A percentile compares a stretch with the other conserved stretches of the same genome.
Evolutionary conservation across 805 yeast species (phyloP).

Genomic region (Candida ipomoeae): DNA sequence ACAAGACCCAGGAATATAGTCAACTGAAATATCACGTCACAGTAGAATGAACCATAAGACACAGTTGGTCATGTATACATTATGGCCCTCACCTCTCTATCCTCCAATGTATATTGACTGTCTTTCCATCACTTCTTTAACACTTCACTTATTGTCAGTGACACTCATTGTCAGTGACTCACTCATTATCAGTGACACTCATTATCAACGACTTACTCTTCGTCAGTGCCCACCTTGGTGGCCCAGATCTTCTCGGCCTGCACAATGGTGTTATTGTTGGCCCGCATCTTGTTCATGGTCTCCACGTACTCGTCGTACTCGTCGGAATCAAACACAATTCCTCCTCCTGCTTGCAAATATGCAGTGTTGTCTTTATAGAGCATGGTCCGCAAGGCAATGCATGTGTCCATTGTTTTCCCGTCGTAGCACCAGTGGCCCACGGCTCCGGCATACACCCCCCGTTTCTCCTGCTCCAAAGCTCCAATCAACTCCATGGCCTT

Average conservation of each 20-base stretch:
- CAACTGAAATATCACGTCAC: too few relatives aligned
- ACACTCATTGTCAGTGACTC: too few relatives aligned
- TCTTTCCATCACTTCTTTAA: too few relatives aligned
- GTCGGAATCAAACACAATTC: conserved; percentile 93
- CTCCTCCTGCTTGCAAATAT: conserved; percentile 98
- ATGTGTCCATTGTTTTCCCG: conserved; percentile 92
- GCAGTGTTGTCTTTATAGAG: conserved; percentile 87
- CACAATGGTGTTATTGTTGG: conserved; percentile 85
- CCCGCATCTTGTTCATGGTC: conserved; percentile 95
- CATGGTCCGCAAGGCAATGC: conserved; percentile 97
- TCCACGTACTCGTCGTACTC: conserved; percentile 93
- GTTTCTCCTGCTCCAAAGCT: conserved; percentile 82
- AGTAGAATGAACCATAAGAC: too few relatives aligned
- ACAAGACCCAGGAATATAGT: too few relatives aligned
- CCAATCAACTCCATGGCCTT: conserved; percentile 93
- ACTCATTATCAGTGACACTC: not conserved
- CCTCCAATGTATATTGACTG: too few relatives aligned
- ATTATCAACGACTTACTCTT: not conserved
- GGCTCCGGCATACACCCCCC: conserved; percentile 98
- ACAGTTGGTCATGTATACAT: too few relatives aligned
- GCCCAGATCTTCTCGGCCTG: conserved; percentile 85
- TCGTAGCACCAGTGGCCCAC: conserved; percentile 98
- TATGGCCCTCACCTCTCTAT: too few relatives aligned
- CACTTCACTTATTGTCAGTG: too few relatives aligned
- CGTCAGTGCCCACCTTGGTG: conserved; percentile 29